Conservation (phyloP, 495 filamentous ascomycete genomes). For the Xylaria intraflava region DNA sequence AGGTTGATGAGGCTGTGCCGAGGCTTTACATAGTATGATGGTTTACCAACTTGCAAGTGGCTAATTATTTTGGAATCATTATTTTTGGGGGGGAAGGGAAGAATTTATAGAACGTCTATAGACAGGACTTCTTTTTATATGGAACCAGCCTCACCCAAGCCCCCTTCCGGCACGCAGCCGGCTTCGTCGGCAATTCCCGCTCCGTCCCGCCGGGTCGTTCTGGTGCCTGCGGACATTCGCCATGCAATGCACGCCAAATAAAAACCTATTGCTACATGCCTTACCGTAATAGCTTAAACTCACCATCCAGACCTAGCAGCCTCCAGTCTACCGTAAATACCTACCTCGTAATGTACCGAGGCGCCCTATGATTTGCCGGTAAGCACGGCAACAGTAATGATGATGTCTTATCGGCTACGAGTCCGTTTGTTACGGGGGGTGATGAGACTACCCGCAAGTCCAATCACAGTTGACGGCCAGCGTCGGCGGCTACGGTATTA, state of each 20-base stretch:
- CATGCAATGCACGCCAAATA: no score
- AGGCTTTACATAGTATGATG: no score
- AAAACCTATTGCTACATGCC: no score
- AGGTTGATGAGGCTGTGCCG: no score
- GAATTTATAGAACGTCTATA: no score
- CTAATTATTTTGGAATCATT: no score
- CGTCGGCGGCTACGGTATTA: slow-evolving; percentile 18
- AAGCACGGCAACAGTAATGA: background rate
- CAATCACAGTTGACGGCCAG: slow-evolving; percentile 12
- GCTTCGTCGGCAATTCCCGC: slow-evolving; percentile 2
- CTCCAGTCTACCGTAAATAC: background rate
- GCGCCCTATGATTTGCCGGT: background rate
- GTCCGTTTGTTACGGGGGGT: background rate
- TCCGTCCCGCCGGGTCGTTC: slow-evolving; percentile 8
- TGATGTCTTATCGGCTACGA: background rate
- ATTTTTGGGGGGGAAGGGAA: no score
- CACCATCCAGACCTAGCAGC: background rate
- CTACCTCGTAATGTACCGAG: no score
- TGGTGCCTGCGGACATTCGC: no score
- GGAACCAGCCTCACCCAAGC: slow-evolving; percentile 26
- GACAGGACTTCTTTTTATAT: no score
- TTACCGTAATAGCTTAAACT: background rate
- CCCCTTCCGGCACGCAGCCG: slow-evolving; percentile 2
- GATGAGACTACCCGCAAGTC: background rate
- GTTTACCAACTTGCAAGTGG: no score